These are phyloP conservation scores for Phlyctochytrium bullatum DNA, from an alignment of 192 early-diverging fungal species.

Conservation along the genomic window DNA sequence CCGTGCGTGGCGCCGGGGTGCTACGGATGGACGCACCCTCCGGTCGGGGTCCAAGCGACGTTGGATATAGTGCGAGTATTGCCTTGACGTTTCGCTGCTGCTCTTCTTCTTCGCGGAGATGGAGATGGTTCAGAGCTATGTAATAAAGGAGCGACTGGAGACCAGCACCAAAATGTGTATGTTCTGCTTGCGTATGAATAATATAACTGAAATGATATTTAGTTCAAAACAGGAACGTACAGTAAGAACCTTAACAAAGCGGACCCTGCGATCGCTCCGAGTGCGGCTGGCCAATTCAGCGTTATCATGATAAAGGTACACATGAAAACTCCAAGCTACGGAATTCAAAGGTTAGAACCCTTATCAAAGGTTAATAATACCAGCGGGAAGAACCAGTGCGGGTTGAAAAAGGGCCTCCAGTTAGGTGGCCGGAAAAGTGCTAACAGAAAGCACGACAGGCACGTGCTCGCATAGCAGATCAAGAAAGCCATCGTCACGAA, in stretches of 20 bases:
- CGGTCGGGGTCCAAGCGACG: too few relatives aligned
- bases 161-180: not conserved
- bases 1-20: too few relatives aligned
- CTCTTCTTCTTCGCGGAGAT: not conserved
- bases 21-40: too few relatives aligned
- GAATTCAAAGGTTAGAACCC: not conserved
- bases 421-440: not conserved
- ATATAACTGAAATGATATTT: not conserved
- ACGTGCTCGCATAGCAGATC: not conserved
- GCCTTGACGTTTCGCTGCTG: not conserved
- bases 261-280: not conserved
- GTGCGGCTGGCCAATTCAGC: not conserved
- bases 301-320: not conserved
- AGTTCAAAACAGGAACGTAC: not conserved
- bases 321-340: not conserved
- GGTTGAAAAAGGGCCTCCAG: not conserved
- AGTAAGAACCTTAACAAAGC: not conserved
- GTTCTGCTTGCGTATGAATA: not conserved
- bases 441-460: slow-evolving; percentile 2
- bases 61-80: not conserved
- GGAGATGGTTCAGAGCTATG: not conserved
- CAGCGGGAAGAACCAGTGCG: not conserved
- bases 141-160: not conserved
- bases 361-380: not conserved
- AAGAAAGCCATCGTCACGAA: slow-evolving; percentile 7